Percentiles rank a stretch among this genome's conserved stretches.
phyloP scores from a whole-genome alignment of 192 early-diverging fungal species.

The Backusella macrospora region DNA sequence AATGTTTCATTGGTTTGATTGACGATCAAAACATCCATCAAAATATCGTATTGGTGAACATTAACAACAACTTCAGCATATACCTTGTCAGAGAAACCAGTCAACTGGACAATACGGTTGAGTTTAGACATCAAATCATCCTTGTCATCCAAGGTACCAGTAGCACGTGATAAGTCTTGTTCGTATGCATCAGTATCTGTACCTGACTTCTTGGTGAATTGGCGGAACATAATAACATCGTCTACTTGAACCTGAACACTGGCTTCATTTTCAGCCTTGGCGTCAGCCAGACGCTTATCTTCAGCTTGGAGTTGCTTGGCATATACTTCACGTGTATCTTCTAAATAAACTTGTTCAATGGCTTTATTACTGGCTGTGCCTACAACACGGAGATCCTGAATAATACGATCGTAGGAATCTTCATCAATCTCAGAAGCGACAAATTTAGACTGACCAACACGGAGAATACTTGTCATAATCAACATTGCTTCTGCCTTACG shows the following conservation, averaged over 20 bases:
- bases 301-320: constrained; percentile 68
- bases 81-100: constrained; percentile 97
- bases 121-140: constrained; percentile 90
- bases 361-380: constrained; percentile 61
- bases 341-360: constrained; percentile 59
- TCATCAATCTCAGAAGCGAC: constrained; percentile 91
- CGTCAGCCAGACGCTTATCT: constrained; percentile 64
- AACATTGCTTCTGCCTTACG: constrained; percentile 96
- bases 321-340: constrained; percentile 63
- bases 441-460: constrained; percentile 90
- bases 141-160: constrained; percentile 66
- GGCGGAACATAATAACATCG: constrained; percentile 86
- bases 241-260: constrained; percentile 78
- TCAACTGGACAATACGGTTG: constrained; percentile 93
- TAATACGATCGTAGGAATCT: constrained; percentile 93
- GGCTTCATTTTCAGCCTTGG: constrained; percentile 69
- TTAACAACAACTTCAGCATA: constrained; percentile 98
- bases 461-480: constrained; percentile 95
- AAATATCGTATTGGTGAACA: constrained; percentile 97
- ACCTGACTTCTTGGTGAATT: constrained; percentile 75
- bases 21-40: constrained; percentile 94
- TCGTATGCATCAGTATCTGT: constrained; percentile 80
- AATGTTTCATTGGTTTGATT: constrained; percentile 96
- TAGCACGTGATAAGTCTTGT: constrained; percentile 88
- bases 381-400: constrained; percentile 80